Base-by-base conservation (phyloP, 345 rosid species). In the Murraya koenigii region DNA sequence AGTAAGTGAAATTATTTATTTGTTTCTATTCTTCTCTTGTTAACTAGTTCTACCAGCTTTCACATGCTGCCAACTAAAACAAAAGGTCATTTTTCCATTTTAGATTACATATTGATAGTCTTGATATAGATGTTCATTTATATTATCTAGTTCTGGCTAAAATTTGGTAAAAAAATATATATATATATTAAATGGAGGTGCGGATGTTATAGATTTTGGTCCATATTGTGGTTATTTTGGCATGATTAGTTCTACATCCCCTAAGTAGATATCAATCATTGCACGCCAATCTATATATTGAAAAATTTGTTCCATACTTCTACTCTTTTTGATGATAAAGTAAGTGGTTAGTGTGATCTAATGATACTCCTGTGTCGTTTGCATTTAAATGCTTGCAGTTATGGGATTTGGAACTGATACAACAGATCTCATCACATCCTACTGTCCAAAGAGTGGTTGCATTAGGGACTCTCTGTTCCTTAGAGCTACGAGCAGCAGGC, bases 371-470 rank as follows among this genome's bases (percentile, higher is more conserved):
- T 78, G 66, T 25, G 5, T 8, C 38, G 44, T 47, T 68, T 64
- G 26, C 41, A 14, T 70, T 44, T 2, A n/a, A 54, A 64, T 79
- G 66, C 72, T 69, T 85, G 89, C 92, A 94, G 99, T 73, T 96
- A 80, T 96, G 97, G 99, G 91, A 94, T 66, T 77, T 39, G 15
- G 87, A 90, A 35, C 80, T 91, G 76, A 89, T 91, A 73, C 84
- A 82, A 41, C 88, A 76, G 79, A 85, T 94, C 72, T 94, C 99
- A 69, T 84, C 80, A 22, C 98, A 91, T 84, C 86, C 88, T 70
- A 84, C 94, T 2, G 92, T 96, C 59, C 81, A 84, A 82, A 91
- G 97, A 86, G 95, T 92, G 81, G 88, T 94, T 72, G 87, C 85
- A 25, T 59, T 96, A 69, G 98, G 99, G 81, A 96, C 98, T 30